phyloP scores from a whole-genome alignment of 2,329 filamentous ascomycete species.

The Aciculosporium take region DNA sequence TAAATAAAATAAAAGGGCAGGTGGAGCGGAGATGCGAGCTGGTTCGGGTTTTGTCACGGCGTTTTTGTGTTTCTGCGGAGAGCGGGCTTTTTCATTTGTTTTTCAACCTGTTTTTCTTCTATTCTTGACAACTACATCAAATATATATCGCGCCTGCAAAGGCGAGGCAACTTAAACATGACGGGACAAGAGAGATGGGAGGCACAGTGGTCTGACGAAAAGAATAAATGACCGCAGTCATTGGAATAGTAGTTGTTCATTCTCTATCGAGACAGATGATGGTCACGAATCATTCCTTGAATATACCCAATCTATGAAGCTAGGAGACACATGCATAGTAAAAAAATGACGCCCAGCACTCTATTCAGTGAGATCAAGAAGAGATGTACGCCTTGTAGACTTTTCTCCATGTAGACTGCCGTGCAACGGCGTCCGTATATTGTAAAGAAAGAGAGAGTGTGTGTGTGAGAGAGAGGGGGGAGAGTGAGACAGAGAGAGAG shows the following conservation, averaged over 20 bases:
- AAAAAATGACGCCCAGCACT: not conserved
- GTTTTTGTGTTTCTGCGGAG: not conserved
- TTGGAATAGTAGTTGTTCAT: constrained; percentile 1
- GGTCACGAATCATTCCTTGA: not conserved
- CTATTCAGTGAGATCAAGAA: not conserved
- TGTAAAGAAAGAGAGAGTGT: too few species aligned
- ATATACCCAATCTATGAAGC: not conserved
- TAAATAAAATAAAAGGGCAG: too few species aligned
- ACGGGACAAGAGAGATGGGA: not conserved
- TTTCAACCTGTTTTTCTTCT: not conserved
- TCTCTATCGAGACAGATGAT: not conserved
- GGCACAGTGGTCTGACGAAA: not conserved
- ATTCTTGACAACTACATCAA: not conserved
- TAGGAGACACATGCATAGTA: too few species aligned
- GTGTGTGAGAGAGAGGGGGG: too few species aligned
- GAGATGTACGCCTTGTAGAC: not conserved
- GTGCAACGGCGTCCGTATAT: not conserved
- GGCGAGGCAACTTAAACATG: not conserved
- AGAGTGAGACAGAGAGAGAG: not conserved
- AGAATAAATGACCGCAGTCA: not conserved
- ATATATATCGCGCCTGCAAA: not conserved
- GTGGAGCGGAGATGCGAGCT: too few species aligned
- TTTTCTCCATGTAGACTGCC: not conserved
- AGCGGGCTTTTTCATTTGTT: not conserved
- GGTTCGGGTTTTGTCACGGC: too few species aligned